Evolutionary conservation across 2,329 filamentous ascomycete species (phyloP).

Genomic region (Exophiala dermatitidis): DNA sequence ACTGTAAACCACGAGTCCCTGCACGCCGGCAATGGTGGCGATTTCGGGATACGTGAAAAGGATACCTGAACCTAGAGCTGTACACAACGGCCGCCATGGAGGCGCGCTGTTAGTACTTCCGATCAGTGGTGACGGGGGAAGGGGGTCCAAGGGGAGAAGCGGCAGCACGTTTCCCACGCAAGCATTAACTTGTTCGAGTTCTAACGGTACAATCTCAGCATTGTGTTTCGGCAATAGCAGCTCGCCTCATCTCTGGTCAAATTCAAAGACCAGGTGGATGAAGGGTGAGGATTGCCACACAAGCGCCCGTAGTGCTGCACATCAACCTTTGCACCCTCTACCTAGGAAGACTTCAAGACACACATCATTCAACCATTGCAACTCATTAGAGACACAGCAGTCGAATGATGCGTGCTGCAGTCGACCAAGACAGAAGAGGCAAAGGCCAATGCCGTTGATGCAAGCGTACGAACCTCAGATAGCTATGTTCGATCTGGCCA

Average conservation of each 20-base stretch:
- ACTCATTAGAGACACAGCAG: constrained; percentile 14
- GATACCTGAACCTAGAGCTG: constrained; percentile 76
- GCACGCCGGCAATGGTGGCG: constrained; percentile 68
- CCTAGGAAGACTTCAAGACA: neutral
- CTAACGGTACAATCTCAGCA: constrained; percentile 91
- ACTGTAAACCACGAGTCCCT: constrained; percentile 70
- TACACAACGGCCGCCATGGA: constrained; percentile 23
- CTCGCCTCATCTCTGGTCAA: constrained; percentile 28
- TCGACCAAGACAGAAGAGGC: constrained; percentile 7
- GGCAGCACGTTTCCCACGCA: constrained; percentile 97
- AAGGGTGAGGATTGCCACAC: constrained; percentile 39
- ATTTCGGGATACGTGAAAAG: constrained; percentile 77
- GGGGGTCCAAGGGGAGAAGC: constrained; percentile 52
- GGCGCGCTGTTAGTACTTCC: constrained; percentile 33
- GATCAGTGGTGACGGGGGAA: constrained; percentile 22
- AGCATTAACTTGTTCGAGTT: constrained; percentile 99
- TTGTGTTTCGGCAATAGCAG: constrained; percentile 36
- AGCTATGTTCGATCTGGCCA: constrained; percentile 30
- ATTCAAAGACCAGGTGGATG: constrained; percentile 47
- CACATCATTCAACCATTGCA: neutral
- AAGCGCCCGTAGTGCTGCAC: constrained; percentile 77
- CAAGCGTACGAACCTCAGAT: constrained; percentile 29
- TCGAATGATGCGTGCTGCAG: neutral
- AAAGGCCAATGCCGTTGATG: constrained; percentile 24
- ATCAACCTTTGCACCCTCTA: constrained; percentile 31